Conservation (phyloP, 768 basidiomycete species). For the Leucosporidium creatinivorum region DNA sequence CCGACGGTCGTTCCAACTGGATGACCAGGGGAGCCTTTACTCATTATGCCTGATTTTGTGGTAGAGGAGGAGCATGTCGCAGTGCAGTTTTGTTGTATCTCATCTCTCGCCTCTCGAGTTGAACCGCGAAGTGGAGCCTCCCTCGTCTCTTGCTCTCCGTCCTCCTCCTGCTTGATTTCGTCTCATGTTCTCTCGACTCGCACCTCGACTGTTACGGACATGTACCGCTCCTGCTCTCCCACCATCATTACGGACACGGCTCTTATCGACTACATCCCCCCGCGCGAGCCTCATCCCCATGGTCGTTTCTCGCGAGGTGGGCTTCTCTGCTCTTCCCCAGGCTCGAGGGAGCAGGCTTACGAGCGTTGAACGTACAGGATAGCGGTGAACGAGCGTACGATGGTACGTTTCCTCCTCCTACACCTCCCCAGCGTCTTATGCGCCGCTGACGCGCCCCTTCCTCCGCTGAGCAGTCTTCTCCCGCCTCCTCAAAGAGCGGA, state of each 20-base stretch:
- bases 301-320: slow-evolving; percentile 23
- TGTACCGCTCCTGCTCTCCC: background rate
- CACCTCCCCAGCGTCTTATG: too few relatives aligned
- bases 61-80: too few relatives aligned
- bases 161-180: too few relatives aligned
- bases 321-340: background rate
- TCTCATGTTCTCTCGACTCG: too few relatives aligned
- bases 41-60: background rate
- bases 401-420: slow-evolving; percentile 8
- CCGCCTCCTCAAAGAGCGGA: slow-evolving; percentile 79
- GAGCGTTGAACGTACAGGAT: slow-evolving; percentile 1
- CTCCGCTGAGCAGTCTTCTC: slow-evolving; percentile 56
- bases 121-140: too few relatives aligned
- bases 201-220: too few relatives aligned
- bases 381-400: slow-evolving; percentile 27
- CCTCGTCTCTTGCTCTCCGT: too few relatives aligned
- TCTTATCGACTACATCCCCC: background rate
- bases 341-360: background rate
- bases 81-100: too few relatives aligned
- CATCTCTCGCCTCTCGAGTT: too few relatives aligned
- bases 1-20: slow-evolving; percentile 29
- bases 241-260: too few relatives aligned
- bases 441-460: too few relatives aligned
- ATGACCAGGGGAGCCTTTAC: slow-evolving; percentile 24
- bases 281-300: slow-evolving; percentile 8